Evolutionary conservation across 2,329 filamentous ascomycete genomes (phyloP), one percentile per base, ranked within the genome.

Genomic region (Colletotrichum tropicale): DNA sequence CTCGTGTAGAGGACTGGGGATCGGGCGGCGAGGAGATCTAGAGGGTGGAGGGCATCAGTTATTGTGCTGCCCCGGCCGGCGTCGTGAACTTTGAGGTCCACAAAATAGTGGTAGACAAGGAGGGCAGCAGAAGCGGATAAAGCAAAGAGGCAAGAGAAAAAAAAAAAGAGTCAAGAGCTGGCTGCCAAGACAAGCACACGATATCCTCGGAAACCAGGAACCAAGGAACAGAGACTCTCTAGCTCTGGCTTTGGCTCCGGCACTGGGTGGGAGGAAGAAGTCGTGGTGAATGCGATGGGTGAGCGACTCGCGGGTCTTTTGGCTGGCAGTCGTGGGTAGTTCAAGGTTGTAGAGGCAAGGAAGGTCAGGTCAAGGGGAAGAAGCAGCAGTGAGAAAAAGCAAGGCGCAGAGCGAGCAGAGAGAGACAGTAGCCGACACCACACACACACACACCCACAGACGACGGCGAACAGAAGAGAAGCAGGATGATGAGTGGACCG

Each of bases 1-100:
- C 75, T 80, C 71, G 71, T 76, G 90, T 64, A 90, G 83, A 78
- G 89, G 89, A 79, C 89, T 91, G 60, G 89, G 87, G 76, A 86
- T 84, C 71, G 85, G 81, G 80, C 85, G 88, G 81, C 87, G 85
- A 79, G 84, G 85, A 69, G 86, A 88, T 87, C 89, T 91, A 80
- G 73, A 62, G 75, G 77, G 78, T 67, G 77, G 78, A 60, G 74
- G 68, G 70, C 65, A 78, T 83, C 68, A 78, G 80, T 75, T 74
- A 75, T 65, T 73, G 72, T 75, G 55, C 32, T 67, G 72, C 68
- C 56, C 34, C 66, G 18, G 65, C 66, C 70, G 55, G 56, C 60
- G 58, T 77, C 58, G 75, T 73, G 75, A 67, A 68, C 76, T 72
- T 73, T 77, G 80, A 81, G 71, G 78, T 82, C 80, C 66, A 74